Evolutionary conservation across 1,284 basidiomycete genomes (phyloP), one percentile per base, ranked within the genome.

Genomic region (Cutaneotrichosporon sp.): DNA sequence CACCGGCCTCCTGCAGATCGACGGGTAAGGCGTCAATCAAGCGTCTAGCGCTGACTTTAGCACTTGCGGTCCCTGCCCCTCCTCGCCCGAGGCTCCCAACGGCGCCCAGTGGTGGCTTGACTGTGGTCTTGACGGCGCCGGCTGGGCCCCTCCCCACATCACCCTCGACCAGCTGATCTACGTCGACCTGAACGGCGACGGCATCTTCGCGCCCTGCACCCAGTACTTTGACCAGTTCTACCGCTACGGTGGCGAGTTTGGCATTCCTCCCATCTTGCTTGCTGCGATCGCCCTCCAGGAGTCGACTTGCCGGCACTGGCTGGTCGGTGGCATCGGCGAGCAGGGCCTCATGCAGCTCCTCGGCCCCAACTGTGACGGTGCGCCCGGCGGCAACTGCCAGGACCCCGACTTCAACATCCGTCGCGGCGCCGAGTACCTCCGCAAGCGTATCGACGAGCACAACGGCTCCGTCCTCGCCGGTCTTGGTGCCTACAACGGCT

Each of bases 241-340:
- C 65, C 80, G 86, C 71, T 86, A 88, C 66, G 89, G 83, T 16
- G 67, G 67, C n/a, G 71, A 86, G 73, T 82, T 78, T 60, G 79
- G 82, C 64, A 78, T 56, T 25, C 55, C 55, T 16, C 75, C 90
- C 3, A 89, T 92, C 72, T 80, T 95, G 67, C 78, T 94, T 49
- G 91, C 92, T 4, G 84, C 91, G 0, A 89, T 95, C 67, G 91
- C 91, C 36, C 89, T 95, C 87, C 87, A 89, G 75, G 89, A 89
- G 78, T 87, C 85, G 46, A 81, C 83, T 51, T 95, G 92, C 18
- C 24, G 16, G 20, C 47, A 27, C 1, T 27, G 25, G 24, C 13
- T 50, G 8, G 25, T 29, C 14, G 47, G 47, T 20, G 47, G 47
- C 18, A 50, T 82, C 11, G 90, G 90, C 57, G 92, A 93, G 74